These are phyloP conservation scores for Hibiscus trionum DNA, from an alignment of 345 rosid species.

Conservation along the genomic window DNA sequence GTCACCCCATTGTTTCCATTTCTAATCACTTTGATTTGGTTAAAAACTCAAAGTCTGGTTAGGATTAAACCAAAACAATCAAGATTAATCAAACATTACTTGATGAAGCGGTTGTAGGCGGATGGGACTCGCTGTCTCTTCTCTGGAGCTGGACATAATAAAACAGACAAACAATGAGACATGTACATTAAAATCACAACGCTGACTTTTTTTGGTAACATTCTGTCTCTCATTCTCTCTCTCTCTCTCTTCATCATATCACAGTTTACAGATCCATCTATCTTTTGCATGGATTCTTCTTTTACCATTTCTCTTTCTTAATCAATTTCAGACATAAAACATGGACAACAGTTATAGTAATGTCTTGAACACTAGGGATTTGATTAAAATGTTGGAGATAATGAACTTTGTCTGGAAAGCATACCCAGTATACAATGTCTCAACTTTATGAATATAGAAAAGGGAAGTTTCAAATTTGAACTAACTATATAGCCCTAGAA, in stretches of 20 bases:
- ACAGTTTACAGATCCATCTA: slow-evolving; percentile 9
- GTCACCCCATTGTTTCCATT: background rate
- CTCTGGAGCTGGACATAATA: slow-evolving; percentile 79
- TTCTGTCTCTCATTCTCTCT: background rate
- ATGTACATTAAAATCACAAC: slow-evolving; percentile 34
- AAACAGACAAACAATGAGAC: slow-evolving; percentile 38
- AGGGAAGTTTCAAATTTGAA: background rate
- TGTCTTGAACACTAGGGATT: background rate
- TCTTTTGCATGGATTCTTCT: slow-evolving; percentile 5
- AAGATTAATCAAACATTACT: slow-evolving; percentile 31
- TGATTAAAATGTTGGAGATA: background rate
- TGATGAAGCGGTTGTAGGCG: slow-evolving; percentile 99
- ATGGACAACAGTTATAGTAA: background rate
- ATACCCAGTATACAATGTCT: background rate
- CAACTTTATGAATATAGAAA: background rate
- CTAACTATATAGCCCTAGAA: background rate
- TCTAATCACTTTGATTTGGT: background rate
- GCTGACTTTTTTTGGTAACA: slow-evolving; percentile 24
- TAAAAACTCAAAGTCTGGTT: background rate
- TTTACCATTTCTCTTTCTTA: slow-evolving; percentile 19
- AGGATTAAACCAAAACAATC: background rate
- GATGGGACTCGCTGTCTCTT: slow-evolving; percentile 99
- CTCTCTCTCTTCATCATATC: slow-evolving; percentile 41
- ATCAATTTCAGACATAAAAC: background rate
- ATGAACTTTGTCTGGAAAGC: background rate